Percentiles rank a stretch among this genome's conserved stretches.
Conservation (phyloP, 352 stramenopile species). For the Pythium rhizo-oryzae region DNA sequence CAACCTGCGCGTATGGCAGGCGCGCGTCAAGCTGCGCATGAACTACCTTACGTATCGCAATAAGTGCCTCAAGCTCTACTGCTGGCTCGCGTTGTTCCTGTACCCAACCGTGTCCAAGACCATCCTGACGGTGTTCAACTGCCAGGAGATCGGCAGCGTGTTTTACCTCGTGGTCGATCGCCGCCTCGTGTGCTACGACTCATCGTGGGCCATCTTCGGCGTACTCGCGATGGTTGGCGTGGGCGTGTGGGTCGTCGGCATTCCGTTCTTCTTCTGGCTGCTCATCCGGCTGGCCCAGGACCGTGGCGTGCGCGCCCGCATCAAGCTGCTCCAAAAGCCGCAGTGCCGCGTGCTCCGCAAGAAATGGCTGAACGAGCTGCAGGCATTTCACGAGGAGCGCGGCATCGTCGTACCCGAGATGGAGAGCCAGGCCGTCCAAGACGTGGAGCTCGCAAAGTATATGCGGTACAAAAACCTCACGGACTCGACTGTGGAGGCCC, state of each 20-base stretch:
- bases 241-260: conserved; percentile 73
- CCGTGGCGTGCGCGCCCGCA: conserved; percentile 46
- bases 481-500: conserved; percentile 66
- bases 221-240: conserved; percentile 54
- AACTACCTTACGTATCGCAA: conserved; percentile 84
- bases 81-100: conserved; percentile 75
- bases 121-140: conserved; percentile 82
- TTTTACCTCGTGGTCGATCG: conserved; percentile 71
- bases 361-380: conserved; percentile 72
- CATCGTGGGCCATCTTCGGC: conserved; percentile 65
- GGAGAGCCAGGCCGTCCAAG: conserved; percentile 55
- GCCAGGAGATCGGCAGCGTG: conserved; percentile 63
- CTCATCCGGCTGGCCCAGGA: conserved; percentile 72
- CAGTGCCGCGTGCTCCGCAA: conserved; percentile 41
- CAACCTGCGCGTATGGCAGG: conserved; percentile 79
- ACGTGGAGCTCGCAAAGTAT: conserved; percentile 71
- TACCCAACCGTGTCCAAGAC: conserved; percentile 81
- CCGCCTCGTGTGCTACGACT: conserved; percentile 72
- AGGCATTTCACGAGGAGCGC: conserved; percentile 45
- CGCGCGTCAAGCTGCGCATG: conserved; percentile 77
- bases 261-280: conserved; percentile 79
- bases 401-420: conserved; percentile 58
- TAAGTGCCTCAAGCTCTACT: conserved; percentile 81
- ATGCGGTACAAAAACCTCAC: conserved; percentile 78
- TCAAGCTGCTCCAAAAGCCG: conserved; percentile 49